phyloP scores from a whole-genome alignment of 2,329 filamentous ascomycete genomes.

The Phoma sp. region DNA sequence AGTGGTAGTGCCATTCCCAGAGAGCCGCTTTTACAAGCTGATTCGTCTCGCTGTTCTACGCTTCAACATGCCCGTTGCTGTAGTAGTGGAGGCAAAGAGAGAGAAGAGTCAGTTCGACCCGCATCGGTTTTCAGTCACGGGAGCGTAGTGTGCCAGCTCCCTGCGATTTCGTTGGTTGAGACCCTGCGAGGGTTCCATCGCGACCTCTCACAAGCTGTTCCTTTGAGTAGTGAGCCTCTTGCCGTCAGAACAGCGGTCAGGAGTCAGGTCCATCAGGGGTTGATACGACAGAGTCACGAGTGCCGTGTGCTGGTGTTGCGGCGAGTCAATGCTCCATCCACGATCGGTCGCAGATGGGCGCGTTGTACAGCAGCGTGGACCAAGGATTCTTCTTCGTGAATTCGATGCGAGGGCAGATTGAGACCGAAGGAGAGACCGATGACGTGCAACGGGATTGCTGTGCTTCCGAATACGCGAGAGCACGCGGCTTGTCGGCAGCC shows the following conservation, averaged over 20 bases:
- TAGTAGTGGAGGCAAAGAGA: constrained; percentile 30
- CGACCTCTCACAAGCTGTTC: constrained; percentile 21
- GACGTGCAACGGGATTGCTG: constrained; percentile 12
- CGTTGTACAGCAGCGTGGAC: constrained; percentile 12
- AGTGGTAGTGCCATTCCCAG: constrained; percentile 27
- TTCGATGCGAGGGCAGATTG: constrained; percentile 15
- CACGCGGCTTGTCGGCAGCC: constrained; percentile 26
- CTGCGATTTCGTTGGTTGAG: constrained; percentile 37
- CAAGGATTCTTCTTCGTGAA: constrained; percentile 17
- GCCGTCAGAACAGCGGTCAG: constrained; percentile 37
- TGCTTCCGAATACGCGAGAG: constrained; percentile 9
- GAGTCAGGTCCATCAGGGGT: constrained; percentile 20
- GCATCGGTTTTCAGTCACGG: constrained; percentile 45
- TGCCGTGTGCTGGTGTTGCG: constrained; percentile 20
- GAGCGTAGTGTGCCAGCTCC: constrained; percentile 35
- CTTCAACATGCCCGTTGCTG: constrained; percentile 30
- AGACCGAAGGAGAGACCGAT: constrained; percentile 14
- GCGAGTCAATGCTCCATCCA: constrained; percentile 29
- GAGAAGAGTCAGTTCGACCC: constrained; percentile 27
- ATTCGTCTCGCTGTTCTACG: constrained; percentile 36
- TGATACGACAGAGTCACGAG: constrained; percentile 18
- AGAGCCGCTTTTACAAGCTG: constrained; percentile 34
- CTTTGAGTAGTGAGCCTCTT: constrained; percentile 22
- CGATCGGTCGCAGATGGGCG: constrained; percentile 8
- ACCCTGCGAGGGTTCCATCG: constrained; percentile 35